These are phyloP conservation scores for Cutaneotrichosporon cutaneum DNA, from an alignment of 1,284 basidiomycete species.

Conservation along the genomic window DNA sequence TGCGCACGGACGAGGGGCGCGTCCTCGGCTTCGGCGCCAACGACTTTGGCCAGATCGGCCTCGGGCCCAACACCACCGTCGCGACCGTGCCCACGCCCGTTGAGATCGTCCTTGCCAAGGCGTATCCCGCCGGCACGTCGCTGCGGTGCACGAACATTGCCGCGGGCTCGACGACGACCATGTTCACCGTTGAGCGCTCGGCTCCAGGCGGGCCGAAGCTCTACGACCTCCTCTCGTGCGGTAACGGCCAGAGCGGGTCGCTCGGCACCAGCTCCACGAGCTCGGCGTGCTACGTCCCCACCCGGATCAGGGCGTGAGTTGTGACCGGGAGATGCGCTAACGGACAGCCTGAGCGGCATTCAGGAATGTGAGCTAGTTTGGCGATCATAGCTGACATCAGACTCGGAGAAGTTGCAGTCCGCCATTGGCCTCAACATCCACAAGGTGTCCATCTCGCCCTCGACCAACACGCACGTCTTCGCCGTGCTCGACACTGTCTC, in stretches of 20 bases:
- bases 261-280: slow-evolving; percentile 79
- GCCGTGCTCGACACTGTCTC: slow-evolving; percentile 68
- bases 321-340: background rate
- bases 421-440: slow-evolving; percentile 70
- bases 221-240: slow-evolving; percentile 75
- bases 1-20: slow-evolving; percentile 65
- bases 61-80: slow-evolving; percentile 68
- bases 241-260: slow-evolving; percentile 76
- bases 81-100: slow-evolving; percentile 79
- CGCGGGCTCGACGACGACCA: slow-evolving; percentile 62
- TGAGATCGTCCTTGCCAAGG: slow-evolving; percentile 67
- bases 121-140: slow-evolving; percentile 59
- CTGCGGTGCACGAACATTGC: slow-evolving; percentile 66
- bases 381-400: slow-evolving; percentile 52
- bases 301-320: slow-evolving; percentile 65
- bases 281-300: slow-evolving; percentile 69
- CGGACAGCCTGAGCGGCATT: slow-evolving; percentile 66
- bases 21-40: slow-evolving; percentile 91
- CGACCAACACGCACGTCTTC: slow-evolving; percentile 74
- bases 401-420: slow-evolving; percentile 63
- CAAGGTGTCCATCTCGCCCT: slow-evolving; percentile 62
- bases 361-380: slow-evolving; percentile 65
- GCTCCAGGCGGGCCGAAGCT: slow-evolving; percentile 43
- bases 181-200: slow-evolving; percentile 69
- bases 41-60: slow-evolving; percentile 77